Percentiles rank a stretch among this genome's conserved stretches.
Evolutionary conservation across 768 basidiomycete species (phyloP).

Genomic region (Boletus eberwhitei): DNA sequence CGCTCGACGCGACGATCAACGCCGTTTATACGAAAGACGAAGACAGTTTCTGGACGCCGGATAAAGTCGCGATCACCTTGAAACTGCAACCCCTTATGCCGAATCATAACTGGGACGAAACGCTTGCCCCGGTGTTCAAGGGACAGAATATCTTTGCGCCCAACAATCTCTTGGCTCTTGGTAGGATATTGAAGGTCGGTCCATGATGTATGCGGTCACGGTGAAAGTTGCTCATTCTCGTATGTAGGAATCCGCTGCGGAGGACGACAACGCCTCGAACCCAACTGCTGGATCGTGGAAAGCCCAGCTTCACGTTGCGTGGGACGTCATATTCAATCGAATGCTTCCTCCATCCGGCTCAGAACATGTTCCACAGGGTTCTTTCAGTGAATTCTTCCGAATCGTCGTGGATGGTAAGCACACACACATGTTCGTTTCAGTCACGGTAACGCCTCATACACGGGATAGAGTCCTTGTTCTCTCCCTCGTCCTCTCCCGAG

Average conservation of each 20-base stretch:
- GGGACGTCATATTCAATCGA: conserved; percentile 78
- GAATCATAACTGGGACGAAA: conserved; percentile 61
- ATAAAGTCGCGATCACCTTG: conserved; percentile 80
- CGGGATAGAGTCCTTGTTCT: conserved; percentile 76
- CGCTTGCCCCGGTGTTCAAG: conserved; percentile 75
- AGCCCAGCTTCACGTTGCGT: conserved; percentile 88
- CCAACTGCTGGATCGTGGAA: conserved; percentile 68
- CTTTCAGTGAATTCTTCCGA: conserved; percentile 89
- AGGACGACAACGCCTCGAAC: conserved; percentile 53
- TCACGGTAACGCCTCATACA: not conserved
- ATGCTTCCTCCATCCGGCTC: conserved; percentile 54
- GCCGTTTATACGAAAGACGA: conserved; percentile 41
- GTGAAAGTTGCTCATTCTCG: conserved; percentile 6
- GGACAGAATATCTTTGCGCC: conserved; percentile 62
- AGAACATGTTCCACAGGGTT: conserved; percentile 40
- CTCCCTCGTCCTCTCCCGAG: conserved; percentile 76
- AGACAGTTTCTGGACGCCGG: conserved; percentile 67
- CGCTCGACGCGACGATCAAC: conserved; percentile 47
- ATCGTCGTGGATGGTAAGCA: conserved; percentile 84
- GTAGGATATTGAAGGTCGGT: conserved; percentile 74
- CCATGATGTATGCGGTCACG: not conserved
- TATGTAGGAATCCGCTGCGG: conserved; percentile 52
- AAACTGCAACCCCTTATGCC: conserved; percentile 63
- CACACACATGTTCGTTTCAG: not conserved
- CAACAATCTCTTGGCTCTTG: conserved; percentile 70